Evolutionary conservation across 192 early-diverging fungal species (phyloP).

Genomic region (Linnemannia elongata): DNA sequence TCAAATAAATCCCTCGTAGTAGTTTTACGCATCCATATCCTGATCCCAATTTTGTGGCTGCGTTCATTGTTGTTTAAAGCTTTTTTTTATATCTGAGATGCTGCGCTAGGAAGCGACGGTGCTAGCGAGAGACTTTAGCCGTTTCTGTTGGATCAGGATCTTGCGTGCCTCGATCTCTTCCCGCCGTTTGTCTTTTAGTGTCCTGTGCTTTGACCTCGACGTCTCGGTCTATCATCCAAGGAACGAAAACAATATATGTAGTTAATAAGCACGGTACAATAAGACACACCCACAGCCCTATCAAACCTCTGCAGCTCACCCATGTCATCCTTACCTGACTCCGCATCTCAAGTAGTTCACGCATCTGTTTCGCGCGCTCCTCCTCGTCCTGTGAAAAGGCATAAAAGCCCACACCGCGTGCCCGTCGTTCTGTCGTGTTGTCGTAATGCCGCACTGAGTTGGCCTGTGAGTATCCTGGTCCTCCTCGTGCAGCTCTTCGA

Average conservation of each 20-base stretch:
- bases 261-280: not conserved
- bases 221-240: slow-evolving; percentile 54
- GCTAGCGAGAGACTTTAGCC: slow-evolving; percentile 36
- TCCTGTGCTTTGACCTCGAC: slow-evolving; percentile 28
- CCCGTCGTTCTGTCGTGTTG: slow-evolving; percentile 68
- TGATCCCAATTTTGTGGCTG: not conserved
- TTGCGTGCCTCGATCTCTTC: slow-evolving; percentile 58
- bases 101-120: not conserved
- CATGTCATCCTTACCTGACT: slow-evolving; percentile 50
- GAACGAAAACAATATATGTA: not conserved
- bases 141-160: slow-evolving; percentile 42
- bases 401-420: slow-evolving; percentile 79
- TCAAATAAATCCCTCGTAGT: not conserved
- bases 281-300: not conserved
- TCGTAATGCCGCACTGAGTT: slow-evolving; percentile 59
- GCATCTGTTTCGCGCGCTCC: slow-evolving; percentile 71
- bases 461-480: slow-evolving; percentile 16
- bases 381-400: slow-evolving; percentile 75
- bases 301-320: not conserved
- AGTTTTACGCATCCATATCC: not conserved
- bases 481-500: not conserved
- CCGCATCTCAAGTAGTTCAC: slow-evolving; percentile 68
- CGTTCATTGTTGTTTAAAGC: not conserved
- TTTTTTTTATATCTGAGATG: not conserved
- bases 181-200: slow-evolving; percentile 50